These are phyloP conservation scores for Cladophialophora bantiana DNA, from an alignment of 2,329 filamentous ascomycete genomes.

Conservation along the genomic window DNA sequence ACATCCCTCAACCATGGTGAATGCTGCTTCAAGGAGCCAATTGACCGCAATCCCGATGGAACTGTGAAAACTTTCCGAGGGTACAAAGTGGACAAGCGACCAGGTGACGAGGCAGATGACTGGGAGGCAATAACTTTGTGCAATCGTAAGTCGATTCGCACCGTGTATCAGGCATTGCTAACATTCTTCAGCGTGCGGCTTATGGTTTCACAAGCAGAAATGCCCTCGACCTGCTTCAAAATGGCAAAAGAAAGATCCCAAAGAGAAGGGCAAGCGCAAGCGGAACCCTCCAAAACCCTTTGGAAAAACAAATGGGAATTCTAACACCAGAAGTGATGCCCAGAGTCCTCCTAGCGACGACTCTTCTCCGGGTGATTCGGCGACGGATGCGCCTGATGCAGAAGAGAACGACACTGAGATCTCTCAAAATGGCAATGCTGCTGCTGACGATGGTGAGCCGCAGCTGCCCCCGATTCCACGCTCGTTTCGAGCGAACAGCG, in stretches of 20 bases:
- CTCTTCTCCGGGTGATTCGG: slow-evolving; percentile 45
- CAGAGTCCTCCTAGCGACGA: slow-evolving; percentile 47
- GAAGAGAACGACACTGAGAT: slow-evolving; percentile 40
- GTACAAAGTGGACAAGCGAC: slow-evolving; percentile 77
- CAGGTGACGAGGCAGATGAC: slow-evolving; percentile 70
- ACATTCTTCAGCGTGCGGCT: slow-evolving; percentile 72
- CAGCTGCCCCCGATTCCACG: slow-evolving; percentile 48
- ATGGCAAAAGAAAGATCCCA: slow-evolving; percentile 73
- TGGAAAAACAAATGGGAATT: slow-evolving; percentile 46
- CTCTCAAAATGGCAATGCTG: slow-evolving; percentile 41
- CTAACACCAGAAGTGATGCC: slow-evolving; percentile 45
- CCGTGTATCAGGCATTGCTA: slow-evolving; percentile 26
- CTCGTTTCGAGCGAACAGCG: slow-evolving; percentile 56
- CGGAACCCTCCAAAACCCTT: slow-evolving; percentile 40
- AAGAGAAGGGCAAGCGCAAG: slow-evolving; percentile 50
- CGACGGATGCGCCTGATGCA: slow-evolving; percentile 33
- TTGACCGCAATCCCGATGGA: slow-evolving; percentile 68
- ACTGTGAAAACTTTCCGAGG: slow-evolving; percentile 71
- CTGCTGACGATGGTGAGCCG: slow-evolving; percentile 47
- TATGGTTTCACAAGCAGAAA: slow-evolving; percentile 92
- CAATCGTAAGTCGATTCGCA: slow-evolving; percentile 71
- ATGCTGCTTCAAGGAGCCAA: slow-evolving; percentile 75
- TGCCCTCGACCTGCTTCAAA: slow-evolving; percentile 80
- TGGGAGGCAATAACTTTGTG: slow-evolving; percentile 81
- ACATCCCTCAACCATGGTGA: slow-evolving; percentile 75